These are phyloP conservation scores for Pelargonium cotyledonis DNA, from an alignment of 441 rosid genomes.

Conservation along the genomic window DNA sequence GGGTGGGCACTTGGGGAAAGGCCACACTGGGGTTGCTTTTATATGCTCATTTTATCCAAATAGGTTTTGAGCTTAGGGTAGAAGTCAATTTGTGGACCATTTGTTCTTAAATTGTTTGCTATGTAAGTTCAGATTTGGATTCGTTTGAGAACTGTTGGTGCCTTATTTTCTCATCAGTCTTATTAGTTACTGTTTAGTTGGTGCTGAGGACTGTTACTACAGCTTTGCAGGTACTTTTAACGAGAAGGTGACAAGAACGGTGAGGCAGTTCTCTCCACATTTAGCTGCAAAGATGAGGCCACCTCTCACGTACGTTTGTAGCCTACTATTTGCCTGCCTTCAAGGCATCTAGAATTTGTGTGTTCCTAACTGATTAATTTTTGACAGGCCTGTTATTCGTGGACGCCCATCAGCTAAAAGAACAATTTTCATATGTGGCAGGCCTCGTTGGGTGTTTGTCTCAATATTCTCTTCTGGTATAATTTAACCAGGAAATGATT, in stretches of 20 bases:
- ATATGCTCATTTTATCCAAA: not conserved
- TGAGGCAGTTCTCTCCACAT: slow-evolving; percentile 83
- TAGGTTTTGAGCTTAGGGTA: not conserved
- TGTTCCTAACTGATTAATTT: slow-evolving; percentile 15
- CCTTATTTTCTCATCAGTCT: too few species aligned
- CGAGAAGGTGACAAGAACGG: slow-evolving; percentile 81
- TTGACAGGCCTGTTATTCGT: slow-evolving; percentile 79
- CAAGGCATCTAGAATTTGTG: slow-evolving; percentile 12
- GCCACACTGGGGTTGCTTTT: not conserved
- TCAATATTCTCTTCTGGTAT: slow-evolving; percentile 61
- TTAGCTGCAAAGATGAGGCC: slow-evolving; percentile 97
- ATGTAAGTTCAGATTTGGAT: too few species aligned
- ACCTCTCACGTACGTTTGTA: slow-evolving; percentile 58
- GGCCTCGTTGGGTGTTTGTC: slow-evolving; percentile 91
- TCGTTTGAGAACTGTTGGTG: too few species aligned
- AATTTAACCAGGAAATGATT: slow-evolving; percentile 8
- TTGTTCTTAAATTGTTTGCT: too few species aligned
- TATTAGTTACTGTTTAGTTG: too few species aligned
- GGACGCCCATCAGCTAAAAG: slow-evolving; percentile 93
- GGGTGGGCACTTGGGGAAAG: too few species aligned
- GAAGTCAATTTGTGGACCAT: too few species aligned
- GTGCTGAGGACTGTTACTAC: too few species aligned
- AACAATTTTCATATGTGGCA: slow-evolving; percentile 76
- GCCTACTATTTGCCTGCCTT: slow-evolving; percentile 10
- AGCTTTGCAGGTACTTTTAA: slow-evolving; percentile 35